Base-by-base conservation (phyloP, 805 yeast genomes). In the Groenewaldozyma tartarivorans region DNA sequence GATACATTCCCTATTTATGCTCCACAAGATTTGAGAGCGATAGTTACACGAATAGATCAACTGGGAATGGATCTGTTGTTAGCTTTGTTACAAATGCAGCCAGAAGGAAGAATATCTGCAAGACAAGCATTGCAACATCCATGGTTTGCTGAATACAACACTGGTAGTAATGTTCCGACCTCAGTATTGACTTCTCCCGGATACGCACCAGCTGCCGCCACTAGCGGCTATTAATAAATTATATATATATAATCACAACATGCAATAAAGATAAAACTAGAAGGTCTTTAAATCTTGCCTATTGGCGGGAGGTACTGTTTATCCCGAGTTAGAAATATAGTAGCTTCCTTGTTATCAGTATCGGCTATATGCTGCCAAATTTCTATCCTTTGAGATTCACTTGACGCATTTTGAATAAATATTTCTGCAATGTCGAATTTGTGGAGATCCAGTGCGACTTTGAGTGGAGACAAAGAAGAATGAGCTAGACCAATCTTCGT, bases 1-100 rank as follows among this genome's bases (percentile, higher is more conserved):
- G 71, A 77, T 40, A 82, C 81, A 55, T 87, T 88, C 74, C 87
- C 82, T 47, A 72, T 84, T 29, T 90, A 81, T 65, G 78, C 84
- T 36, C 87, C 95, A 9, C 96, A 90, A 62, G 96, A 90, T 61
- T 68, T 92, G 52, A 67, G 82, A 40, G 62, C 68, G 20, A 61
- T 83, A 38, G 72, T 82, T 20, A 85, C 88, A 3, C 76, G 74
- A 51, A 70, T 81, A 48, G 92, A 83, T 52, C 67, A 72, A 7
- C 64, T 77, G 62, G 88, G 86, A 7, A 64, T 81, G 50, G 81
- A 81, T 51, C 63, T 82, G 51, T 66, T 82, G 53, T 73, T 74
- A 49, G 67, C 74, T 42, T 55, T 74, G 45, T 55, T 74, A 35
- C 77, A 73, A 51, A 51, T 73, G 54, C 68, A 69, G 34, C 80